A percentile compares a stretch with the other conserved stretches of the same genome.
phyloP scores from a whole-genome alignment of 2,329 filamentous ascomycete genomes.

The Cercospora canescens region DNA sequence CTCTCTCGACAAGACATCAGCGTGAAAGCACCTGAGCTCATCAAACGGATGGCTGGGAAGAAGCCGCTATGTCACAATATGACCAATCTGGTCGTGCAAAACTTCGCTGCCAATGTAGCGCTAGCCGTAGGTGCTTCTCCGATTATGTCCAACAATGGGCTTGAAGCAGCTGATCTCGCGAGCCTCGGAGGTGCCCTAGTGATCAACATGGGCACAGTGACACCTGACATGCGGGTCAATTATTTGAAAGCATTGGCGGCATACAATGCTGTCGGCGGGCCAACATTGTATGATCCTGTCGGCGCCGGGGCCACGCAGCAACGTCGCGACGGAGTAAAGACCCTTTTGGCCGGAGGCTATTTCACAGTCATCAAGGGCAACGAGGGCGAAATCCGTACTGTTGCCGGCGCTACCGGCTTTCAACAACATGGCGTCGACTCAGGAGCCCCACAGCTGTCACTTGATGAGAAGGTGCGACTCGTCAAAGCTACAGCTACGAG shows the following conservation, averaged over 20 bases:
- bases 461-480: slow-evolving; percentile 60
- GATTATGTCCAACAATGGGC: slow-evolving; percentile 89
- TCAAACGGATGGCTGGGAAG: slow-evolving; percentile 61
- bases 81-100: slow-evolving; percentile 95
- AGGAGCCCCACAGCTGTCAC: slow-evolving; percentile 55
- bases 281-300: slow-evolving; percentile 85
- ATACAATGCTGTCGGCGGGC: slow-evolving; percentile 75
- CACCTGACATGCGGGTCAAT: slow-evolving; percentile 69
- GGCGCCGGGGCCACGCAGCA: slow-evolving; percentile 81
- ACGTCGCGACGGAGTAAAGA: slow-evolving; percentile 68
- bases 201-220: slow-evolving; percentile 93
- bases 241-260: slow-evolving; percentile 73
- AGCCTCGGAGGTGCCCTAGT: slow-evolving; percentile 75
- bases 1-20: slow-evolving; percentile 33
- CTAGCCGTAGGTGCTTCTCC: slow-evolving; percentile 82
- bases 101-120: slow-evolving; percentile 89
- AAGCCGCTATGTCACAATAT: slow-evolving; percentile 85
- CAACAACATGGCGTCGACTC: slow-evolving; percentile 84
- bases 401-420: slow-evolving; percentile 58
- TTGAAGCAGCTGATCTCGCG: slow-evolving; percentile 80
- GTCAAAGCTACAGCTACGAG: slow-evolving; percentile 66
- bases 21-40: slow-evolving; percentile 33
- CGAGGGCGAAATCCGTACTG: slow-evolving; percentile 78
- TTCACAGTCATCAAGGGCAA: slow-evolving; percentile 94
- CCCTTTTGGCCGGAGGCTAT: slow-evolving; percentile 71